Evolutionary conservation across 1,284 basidiomycete species (phyloP).

Genomic region (Ganoderma resinaceum): DNA sequence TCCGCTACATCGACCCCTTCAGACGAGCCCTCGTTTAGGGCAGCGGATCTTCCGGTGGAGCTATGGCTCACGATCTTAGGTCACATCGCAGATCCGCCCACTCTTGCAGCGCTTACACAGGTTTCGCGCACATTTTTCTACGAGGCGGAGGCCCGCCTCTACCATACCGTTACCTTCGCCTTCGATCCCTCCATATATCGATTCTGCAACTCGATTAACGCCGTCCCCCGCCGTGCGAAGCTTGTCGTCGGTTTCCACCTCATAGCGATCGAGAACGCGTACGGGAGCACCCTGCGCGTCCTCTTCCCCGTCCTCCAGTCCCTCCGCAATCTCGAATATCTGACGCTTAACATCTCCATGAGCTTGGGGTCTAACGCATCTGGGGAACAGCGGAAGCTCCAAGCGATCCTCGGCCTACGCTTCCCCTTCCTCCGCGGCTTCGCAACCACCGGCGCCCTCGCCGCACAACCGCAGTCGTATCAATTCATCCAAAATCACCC

Average conservation of each 20-base stretch:
- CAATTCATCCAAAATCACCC: neutral
- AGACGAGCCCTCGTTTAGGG: neutral
- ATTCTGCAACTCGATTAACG: neutral
- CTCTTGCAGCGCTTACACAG: neutral
- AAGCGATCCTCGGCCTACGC: neutral
- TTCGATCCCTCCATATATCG: neutral
- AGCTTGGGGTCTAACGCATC: neutral
- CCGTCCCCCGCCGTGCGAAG: neutral
- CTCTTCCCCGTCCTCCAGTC: neutral
- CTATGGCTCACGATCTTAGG: conserved; percentile 9
- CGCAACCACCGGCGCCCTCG: neutral
- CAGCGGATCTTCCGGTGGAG: conserved; percentile 10
- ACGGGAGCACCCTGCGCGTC: neutral
- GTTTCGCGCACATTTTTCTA: neutral
- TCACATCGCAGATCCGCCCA: neutral
- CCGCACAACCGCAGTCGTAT: neutral
- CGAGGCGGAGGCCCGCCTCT: conserved; percentile 7
- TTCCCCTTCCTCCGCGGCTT: conserved; percentile 11
- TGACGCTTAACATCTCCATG: conserved; percentile 6
- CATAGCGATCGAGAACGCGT: neutral
- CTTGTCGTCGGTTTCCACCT: conserved; percentile 2
- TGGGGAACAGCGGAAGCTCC: neutral
- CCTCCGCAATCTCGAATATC: neutral
- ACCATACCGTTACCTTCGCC: conserved; percentile 5
- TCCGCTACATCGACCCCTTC: neutral